Conservation (phyloP, 169 alveolate genomes). For the Eimeria tenella region DNA sequence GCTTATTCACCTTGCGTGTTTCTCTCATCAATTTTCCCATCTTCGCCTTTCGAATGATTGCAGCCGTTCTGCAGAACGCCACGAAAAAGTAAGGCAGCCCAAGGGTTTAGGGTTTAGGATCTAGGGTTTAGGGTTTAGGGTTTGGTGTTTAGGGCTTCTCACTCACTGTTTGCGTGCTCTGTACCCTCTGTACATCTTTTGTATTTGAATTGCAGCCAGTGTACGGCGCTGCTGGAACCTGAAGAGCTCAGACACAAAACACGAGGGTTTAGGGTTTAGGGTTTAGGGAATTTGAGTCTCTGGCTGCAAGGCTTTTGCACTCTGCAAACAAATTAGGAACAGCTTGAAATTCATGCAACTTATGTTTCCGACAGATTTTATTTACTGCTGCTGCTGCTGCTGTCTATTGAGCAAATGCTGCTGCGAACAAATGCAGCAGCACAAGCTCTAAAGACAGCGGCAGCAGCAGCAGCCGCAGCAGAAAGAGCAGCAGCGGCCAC, state of each 20-base stretch:
- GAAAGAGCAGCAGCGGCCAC: too few species aligned
- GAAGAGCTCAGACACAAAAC: too few species aligned
- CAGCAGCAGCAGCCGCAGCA: conserved; percentile 2
- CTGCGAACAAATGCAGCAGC: too few species aligned
- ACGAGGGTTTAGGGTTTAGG: too few species aligned
- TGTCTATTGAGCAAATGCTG: neutral
- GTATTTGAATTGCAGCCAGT: conserved; percentile 74
- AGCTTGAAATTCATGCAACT: neutral
- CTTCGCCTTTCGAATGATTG: conserved; percentile 15
- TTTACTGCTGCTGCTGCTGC: neutral
- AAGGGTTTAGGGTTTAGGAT: neutral
- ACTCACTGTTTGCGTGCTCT: conserved; percentile 69
- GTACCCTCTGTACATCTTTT: conserved; percentile 81
- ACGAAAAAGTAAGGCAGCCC: neutral
- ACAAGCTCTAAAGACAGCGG: neutral
- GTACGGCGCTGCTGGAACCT: conserved; percentile 16
- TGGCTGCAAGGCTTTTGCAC: neutral
- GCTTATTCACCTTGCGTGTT: neutral
- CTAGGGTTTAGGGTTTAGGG: neutral
- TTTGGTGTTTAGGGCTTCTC: neutral
- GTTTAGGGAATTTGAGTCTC: neutral
- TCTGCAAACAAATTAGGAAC: too few species aligned
- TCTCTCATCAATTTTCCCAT: neutral
- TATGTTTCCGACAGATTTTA: neutral
- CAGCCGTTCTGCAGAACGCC: neutral